These are phyloP conservation scores for Fusarium nygamai DNA, from an alignment of 2,329 filamentous ascomycete genomes.

Conservation along the genomic window DNA sequence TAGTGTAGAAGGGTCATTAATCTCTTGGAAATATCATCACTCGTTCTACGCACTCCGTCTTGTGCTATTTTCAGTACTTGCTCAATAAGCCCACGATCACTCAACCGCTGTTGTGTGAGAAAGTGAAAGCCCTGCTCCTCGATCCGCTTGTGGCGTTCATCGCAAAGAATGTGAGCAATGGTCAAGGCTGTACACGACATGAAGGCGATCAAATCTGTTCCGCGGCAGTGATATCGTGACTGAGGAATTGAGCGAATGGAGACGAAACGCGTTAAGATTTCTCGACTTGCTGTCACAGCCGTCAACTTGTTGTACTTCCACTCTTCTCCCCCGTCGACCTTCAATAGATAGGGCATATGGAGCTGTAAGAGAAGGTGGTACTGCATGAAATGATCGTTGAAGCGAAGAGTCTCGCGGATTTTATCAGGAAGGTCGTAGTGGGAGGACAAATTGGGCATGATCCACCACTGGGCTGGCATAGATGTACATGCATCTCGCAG, in stretches of 20 bases:
- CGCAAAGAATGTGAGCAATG: constrained; percentile 56
- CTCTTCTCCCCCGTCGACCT: constrained; percentile 45
- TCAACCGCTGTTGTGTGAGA: constrained; percentile 53
- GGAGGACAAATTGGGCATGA: constrained; percentile 40
- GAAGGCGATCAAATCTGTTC: constrained; percentile 61
- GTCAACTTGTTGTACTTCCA: constrained; percentile 58
- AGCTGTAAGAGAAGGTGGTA: constrained; percentile 61
- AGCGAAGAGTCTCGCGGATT: constrained; percentile 43
- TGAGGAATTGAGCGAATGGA: constrained; percentile 54
- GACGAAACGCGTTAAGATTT: constrained; percentile 59
- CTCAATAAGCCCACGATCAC: constrained; percentile 54
- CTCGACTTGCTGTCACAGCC: constrained; percentile 59
- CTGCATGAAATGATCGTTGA: constrained; percentile 61
- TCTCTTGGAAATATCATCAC: constrained; percentile 53
- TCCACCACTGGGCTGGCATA: constrained; percentile 61
- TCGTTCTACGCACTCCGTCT: constrained; percentile 45
- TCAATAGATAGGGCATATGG: constrained; percentile 64
- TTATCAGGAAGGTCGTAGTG: constrained; percentile 23
- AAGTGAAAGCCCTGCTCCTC: constrained; percentile 38
- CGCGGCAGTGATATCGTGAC: constrained; percentile 54
- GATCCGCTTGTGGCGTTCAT: constrained; percentile 31
- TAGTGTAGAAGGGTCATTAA: constrained; percentile 53
- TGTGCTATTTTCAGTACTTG: constrained; percentile 50
- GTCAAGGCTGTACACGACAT: constrained; percentile 60
- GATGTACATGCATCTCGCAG: constrained; percentile 54